A percentile compares a stretch with the other conserved stretches of the same genome.
Evolutionary conservation across 805 yeast genomes (phyloP).

Genomic region (Metschnikowia dekortorum): DNA sequence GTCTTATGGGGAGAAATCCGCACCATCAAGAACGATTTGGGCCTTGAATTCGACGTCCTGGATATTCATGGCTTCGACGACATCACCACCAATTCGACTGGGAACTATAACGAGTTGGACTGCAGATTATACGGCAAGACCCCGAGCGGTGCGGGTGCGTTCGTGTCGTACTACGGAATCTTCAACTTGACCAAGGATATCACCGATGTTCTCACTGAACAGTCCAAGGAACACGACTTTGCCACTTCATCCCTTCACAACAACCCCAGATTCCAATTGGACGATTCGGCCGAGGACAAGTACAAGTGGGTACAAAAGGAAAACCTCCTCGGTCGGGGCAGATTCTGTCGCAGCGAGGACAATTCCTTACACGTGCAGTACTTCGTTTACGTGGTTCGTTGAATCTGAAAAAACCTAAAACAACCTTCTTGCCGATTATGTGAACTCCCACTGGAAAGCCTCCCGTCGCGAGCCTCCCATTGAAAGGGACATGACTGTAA

Average conservation of each 20-base stretch:
- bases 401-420: no score
- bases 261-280: slow-evolving; percentile 44
- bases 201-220: slow-evolving; percentile 33
- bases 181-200: slow-evolving; percentile 33
- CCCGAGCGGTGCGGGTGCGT: slow-evolving; percentile 39
- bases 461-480: no score
- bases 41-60: slow-evolving; percentile 27
- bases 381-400: slow-evolving; percentile 36
- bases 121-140: slow-evolving; percentile 48
- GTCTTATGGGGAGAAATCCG: slow-evolving; percentile 25
- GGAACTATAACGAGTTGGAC: slow-evolving; percentile 34
- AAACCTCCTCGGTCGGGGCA: slow-evolving; percentile 55
- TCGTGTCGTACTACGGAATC: slow-evolving; percentile 47
- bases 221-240: slow-evolving; percentile 28
- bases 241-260: slow-evolving; percentile 47
- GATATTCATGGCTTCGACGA: slow-evolving; percentile 45
- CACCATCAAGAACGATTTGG: slow-evolving; percentile 28
- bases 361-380: slow-evolving; percentile 53
- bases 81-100: slow-evolving; percentile 31
- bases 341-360: slow-evolving; percentile 42
- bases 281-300: slow-evolving; percentile 38
- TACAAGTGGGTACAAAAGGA: slow-evolving; percentile 48
- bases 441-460: no score
- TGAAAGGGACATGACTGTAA: no score
- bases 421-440: no score